These are phyloP conservation scores for Barnettozyma salicaria DNA, from an alignment of 805 yeast genomes.

Conservation along the genomic window DNA sequence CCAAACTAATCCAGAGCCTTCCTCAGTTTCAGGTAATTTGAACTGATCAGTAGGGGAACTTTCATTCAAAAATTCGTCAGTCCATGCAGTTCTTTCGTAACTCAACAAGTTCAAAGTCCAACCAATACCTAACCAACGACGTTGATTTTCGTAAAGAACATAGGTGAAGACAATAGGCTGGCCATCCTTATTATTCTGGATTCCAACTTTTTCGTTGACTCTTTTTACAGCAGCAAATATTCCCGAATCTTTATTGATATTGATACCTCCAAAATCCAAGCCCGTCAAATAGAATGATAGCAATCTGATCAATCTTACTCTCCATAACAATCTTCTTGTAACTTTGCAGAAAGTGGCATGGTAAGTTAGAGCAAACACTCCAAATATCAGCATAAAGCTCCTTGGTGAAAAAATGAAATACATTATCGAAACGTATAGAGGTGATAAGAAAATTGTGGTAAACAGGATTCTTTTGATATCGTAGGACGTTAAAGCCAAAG, in stretches of 20 bases:
- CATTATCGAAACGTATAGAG: conserved; percentile 68
- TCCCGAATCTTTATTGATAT: conserved; percentile 35
- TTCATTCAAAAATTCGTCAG: conserved; percentile 91
- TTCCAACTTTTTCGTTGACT: conserved; percentile 31
- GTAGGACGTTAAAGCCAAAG: conserved; percentile 63
- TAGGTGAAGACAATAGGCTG: conserved; percentile 77
- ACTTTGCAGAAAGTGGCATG: conserved; percentile 85
- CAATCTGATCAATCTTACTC: conserved; percentile 62
- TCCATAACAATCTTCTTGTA: conserved; percentile 81
- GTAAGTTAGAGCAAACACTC: conserved; percentile 63
- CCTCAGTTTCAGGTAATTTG: conserved; percentile 71
- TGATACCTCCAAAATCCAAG: conserved; percentile 58
- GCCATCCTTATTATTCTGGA: conserved; percentile 30
- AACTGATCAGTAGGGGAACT: conserved; percentile 71
- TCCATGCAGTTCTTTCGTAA: conserved; percentile 95
- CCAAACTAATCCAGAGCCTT: conserved; percentile 72
- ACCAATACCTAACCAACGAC: conserved; percentile 96
- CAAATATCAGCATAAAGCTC: conserved; percentile 50
- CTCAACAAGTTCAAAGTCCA: conserved; percentile 92
- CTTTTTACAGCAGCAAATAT: conserved; percentile 39
- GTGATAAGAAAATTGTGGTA: conserved; percentile 82
- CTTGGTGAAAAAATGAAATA: conserved; percentile 68
- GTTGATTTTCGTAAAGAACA: conserved; percentile 88
- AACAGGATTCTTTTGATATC: conserved; percentile 76
- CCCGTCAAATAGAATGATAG: conserved; percentile 82